These are phyloP conservation scores for Thoreauomyces humboldtii DNA, from an alignment of 192 early-diverging fungal genomes.

Conservation along the genomic window DNA sequence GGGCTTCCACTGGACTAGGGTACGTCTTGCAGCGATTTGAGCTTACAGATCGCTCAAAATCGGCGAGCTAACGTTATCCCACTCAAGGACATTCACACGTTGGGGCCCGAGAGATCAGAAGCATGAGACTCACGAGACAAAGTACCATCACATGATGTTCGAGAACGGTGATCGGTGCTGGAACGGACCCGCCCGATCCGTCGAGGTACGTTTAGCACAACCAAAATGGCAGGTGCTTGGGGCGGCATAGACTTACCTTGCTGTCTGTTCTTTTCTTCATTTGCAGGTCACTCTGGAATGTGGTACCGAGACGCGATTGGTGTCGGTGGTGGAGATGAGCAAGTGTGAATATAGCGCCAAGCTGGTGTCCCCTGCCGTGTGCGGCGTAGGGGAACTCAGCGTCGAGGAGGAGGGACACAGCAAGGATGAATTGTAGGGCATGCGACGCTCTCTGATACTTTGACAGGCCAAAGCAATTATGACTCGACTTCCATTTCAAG, in stretches of 20 bases:
- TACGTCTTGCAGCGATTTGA: conserved; percentile 30
- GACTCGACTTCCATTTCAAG: too few relatives aligned
- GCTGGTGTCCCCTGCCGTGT: conserved; percentile 79
- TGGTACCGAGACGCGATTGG: conserved; percentile 63
- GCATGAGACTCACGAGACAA: conserved; percentile 13
- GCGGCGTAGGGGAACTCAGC: conserved; percentile 44
- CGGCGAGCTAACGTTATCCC: neutral
- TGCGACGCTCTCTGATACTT: too few relatives aligned
- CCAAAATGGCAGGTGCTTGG: too few relatives aligned
- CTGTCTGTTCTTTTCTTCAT: too few relatives aligned
- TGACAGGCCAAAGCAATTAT: too few relatives aligned
- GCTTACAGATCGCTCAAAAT: neutral
- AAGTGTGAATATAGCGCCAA: conserved; percentile 89
- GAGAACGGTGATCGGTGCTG: conserved; percentile 81
- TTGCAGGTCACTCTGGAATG: conserved; percentile 66
- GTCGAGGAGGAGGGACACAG: neutral
- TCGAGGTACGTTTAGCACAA: conserved; percentile 50
- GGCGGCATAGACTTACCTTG: conserved; percentile 20
- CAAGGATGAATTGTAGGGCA: conserved; percentile 2
- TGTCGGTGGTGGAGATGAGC: conserved; percentile 78
- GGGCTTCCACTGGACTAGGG: conserved; percentile 55
- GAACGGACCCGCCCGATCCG: conserved; percentile 88
- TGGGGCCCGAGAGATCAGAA: conserved; percentile 47
- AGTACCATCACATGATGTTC: conserved; percentile 65
- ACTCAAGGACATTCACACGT: conserved; percentile 34